These are phyloP conservation scores for Primulina eburnea DNA, from an alignment of 257 asterid genomes.

Conservation along the genomic window DNA sequence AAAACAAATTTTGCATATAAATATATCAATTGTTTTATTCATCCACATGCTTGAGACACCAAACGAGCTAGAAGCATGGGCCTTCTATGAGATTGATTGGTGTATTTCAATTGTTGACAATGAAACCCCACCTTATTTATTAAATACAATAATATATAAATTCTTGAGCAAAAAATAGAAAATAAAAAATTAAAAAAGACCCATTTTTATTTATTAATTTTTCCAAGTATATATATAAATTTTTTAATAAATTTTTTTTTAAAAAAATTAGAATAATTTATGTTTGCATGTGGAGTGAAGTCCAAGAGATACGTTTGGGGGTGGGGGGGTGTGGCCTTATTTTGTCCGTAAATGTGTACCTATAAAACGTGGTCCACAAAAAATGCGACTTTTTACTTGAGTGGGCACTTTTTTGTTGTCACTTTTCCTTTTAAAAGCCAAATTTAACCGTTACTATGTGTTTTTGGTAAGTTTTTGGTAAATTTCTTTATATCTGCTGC, in stretches of 20 bases:
- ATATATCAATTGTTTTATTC: no score
- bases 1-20: background rate
- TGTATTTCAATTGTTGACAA: background rate
- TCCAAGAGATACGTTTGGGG: background rate
- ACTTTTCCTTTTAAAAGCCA: conserved; percentile 9
- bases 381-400: background rate
- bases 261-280: no score
- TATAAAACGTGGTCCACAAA: conserved; percentile 12
- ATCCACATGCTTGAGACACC: background rate
- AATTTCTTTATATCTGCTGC: background rate
- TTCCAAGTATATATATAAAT: no score
- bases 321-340: background rate
- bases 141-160: no score
- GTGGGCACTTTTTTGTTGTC: background rate
- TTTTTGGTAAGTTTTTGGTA: no score
- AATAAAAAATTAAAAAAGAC: no score
- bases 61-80: background rate
- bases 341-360: background rate
- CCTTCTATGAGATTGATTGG: background rate
- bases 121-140: background rate
- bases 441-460: background rate
- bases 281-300: background rate
- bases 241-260: no score
- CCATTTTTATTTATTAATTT: no score
- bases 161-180: no score